Evolutionary conservation across 106 monocot genomes (phyloP).

Genomic region (Triglochin maritima): DNA sequence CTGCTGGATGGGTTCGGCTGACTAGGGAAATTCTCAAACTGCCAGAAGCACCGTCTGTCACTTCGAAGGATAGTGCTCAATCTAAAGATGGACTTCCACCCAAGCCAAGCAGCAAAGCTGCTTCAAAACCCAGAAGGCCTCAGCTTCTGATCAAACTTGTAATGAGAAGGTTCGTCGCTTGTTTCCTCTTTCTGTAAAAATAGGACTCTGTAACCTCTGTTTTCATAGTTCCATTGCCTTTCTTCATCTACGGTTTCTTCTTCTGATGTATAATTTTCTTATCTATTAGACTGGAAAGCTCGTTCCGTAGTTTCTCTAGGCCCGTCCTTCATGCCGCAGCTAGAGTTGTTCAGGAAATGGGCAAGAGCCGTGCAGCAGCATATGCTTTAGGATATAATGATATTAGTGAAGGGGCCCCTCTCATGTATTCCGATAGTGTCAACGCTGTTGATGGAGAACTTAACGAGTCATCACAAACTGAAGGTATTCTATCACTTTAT

Average conservation of each 20-base stretch:
- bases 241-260: background rate
- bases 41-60: slow-evolving; percentile 90
- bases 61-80: slow-evolving; percentile 48
- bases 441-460: slow-evolving; percentile 61
- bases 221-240: background rate
- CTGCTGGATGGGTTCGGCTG: slow-evolving; percentile 94
- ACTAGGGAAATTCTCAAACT: slow-evolving; percentile 94
- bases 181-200: slow-evolving; percentile 1
- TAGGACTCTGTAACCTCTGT: background rate
- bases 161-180: slow-evolving; percentile 75
- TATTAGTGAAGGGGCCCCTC: slow-evolving; percentile 61
- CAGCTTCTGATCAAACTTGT: slow-evolving; percentile 95
- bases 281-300: slow-evolving; percentile 67
- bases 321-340: slow-evolving; percentile 96
- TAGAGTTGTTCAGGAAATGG: slow-evolving; percentile 96
- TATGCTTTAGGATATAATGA: slow-evolving; percentile 79
- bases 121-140: slow-evolving; percentile 66
- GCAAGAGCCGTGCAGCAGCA: slow-evolving; percentile 96
- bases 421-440: slow-evolving; percentile 61
- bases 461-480: slow-evolving; percentile 52
- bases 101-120: slow-evolving; percentile 52
- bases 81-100: slow-evolving; percentile 52
- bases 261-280: background rate
- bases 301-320: slow-evolving; percentile 94
- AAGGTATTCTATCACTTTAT: slow-evolving; percentile 30